Percentiles rank a stretch among this genome's conserved stretches.
These are phyloP conservation scores for Pseudodiploospora longispora DNA, from an alignment of 2,329 filamentous ascomycete species.

Conservation along the genomic window DNA sequence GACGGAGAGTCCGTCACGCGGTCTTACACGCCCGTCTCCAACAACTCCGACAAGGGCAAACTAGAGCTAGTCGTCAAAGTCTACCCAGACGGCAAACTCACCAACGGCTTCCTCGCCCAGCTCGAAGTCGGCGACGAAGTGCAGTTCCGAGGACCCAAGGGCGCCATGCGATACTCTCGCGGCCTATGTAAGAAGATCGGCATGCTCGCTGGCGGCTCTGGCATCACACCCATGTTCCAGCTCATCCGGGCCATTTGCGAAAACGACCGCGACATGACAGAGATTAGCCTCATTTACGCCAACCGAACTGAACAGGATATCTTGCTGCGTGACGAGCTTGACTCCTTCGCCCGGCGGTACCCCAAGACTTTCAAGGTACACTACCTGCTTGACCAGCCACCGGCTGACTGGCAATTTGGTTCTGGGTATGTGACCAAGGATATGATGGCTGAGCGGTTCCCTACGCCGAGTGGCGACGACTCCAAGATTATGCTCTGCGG, in stretches of 20 bases:
- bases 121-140: slow-evolving; percentile 42
- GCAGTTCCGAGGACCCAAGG: slow-evolving; percentile 47
- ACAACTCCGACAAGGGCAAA: slow-evolving; percentile 39
- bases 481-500: slow-evolving; percentile 52
- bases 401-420: slow-evolving; percentile 38
- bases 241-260: slow-evolving; percentile 57
- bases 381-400: slow-evolving; percentile 45
- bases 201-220: slow-evolving; percentile 43
- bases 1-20: slow-evolving; percentile 37
- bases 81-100: slow-evolving; percentile 42
- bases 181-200: slow-evolving; percentile 37
- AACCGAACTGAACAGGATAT: slow-evolving; percentile 54
- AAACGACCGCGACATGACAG: slow-evolving; percentile 48
- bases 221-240: slow-evolving; percentile 35
- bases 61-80: slow-evolving; percentile 44
- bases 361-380: slow-evolving; percentile 46
- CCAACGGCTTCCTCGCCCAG: slow-evolving; percentile 37
- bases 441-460: slow-evolving; percentile 40
- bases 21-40: slow-evolving; percentile 48
- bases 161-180: slow-evolving; percentile 43
- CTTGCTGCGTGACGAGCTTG: slow-evolving; percentile 47
- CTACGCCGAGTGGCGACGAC: slow-evolving; percentile 30
- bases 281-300: slow-evolving; percentile 50
- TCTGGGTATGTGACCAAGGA: slow-evolving; percentile 43
- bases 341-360: slow-evolving; percentile 41